These are phyloP conservation scores for Zea mays DNA, from an alignment of 176 grass and related monocot genomes.

Conservation along the genomic window DNA sequence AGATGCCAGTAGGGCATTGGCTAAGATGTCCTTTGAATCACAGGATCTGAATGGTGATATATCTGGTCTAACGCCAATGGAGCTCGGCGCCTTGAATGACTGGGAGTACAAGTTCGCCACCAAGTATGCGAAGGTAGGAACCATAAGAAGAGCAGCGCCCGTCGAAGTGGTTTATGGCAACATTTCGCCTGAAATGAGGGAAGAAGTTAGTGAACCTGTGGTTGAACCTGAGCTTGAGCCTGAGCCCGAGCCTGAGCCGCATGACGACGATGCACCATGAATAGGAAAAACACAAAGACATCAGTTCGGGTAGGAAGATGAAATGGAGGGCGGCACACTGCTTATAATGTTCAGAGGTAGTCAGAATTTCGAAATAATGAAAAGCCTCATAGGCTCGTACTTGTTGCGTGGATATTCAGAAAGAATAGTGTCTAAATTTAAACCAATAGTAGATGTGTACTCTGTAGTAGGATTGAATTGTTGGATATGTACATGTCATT, in stretches of 20 bases:
- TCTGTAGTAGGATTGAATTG: not conserved
- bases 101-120: constrained; percentile 80
- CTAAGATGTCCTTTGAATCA: constrained; percentile 86
- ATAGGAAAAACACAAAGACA: constrained; percentile 3
- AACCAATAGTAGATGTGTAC: not conserved
- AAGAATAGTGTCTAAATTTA: not conserved
- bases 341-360: constrained; percentile 10
- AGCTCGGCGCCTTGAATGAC: constrained; percentile 70
- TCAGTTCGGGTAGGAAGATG: not conserved
- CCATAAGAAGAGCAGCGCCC: constrained; percentile 31
- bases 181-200: constrained; percentile 30
- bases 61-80: constrained; percentile 63
- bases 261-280: constrained; percentile 21
- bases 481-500: not conserved
- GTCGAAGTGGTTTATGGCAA: constrained; percentile 27
- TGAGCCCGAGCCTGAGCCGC: not conserved
- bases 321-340: not conserved
- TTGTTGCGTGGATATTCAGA: not conserved
- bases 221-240: not conserved
- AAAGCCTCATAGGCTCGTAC: not conserved
- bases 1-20: constrained; percentile 83
- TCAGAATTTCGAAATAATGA: not conserved
- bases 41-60: constrained; percentile 73
- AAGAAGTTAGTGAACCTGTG: not conserved
- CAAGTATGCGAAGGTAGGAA: constrained; percentile 80